Evolutionary conservation across 2,329 filamentous ascomycete genomes (phyloP).

Genomic region (Xylaria sp.): DNA sequence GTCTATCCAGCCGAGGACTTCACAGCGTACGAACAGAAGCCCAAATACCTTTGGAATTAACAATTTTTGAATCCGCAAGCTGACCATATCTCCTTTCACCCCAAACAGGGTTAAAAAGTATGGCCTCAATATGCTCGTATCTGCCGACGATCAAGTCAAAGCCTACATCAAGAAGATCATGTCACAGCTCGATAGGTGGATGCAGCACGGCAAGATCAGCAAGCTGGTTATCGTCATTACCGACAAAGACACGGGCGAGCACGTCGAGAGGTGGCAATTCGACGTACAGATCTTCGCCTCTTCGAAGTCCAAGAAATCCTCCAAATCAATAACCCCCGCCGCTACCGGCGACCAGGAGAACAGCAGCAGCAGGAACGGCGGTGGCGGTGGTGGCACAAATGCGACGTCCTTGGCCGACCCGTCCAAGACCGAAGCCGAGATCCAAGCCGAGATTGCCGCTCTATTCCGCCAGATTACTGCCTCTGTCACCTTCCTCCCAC

Average conservation of each 20-base stretch:
- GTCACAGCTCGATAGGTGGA: constrained; percentile 97
- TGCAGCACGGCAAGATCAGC: constrained; percentile 95
- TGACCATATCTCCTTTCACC: not conserved
- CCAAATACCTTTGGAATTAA: not conserved
- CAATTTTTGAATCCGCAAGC: not conserved
- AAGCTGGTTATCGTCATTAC: constrained; percentile 97
- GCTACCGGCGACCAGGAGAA: constrained; percentile 77
- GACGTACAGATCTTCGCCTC: constrained; percentile 69
- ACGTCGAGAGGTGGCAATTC: constrained; percentile 98
- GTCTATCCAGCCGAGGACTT: constrained; percentile 97
- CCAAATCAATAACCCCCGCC: constrained; percentile 56
- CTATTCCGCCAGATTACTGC: constrained; percentile 98
- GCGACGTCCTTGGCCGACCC: constrained; percentile 47
- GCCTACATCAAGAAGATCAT: constrained; percentile 99
- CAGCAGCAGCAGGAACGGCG: constrained; percentile 18
- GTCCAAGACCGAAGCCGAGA: constrained; percentile 92
- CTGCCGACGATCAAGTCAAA: constrained; percentile 96
- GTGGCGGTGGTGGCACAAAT: constrained; percentile 46
- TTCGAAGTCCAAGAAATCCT: constrained; percentile 61
- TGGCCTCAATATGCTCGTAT: constrained; percentile 98
- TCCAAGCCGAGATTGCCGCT: constrained; percentile 94
- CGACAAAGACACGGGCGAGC: constrained; percentile 94
- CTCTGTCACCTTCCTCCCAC: constrained; percentile 94
- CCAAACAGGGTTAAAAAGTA: constrained; percentile 85
- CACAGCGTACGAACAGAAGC: constrained; percentile 71